Conservation (phyloP, 1,284 basidiomycete species). For the Rhodotorula sp. region DNA sequence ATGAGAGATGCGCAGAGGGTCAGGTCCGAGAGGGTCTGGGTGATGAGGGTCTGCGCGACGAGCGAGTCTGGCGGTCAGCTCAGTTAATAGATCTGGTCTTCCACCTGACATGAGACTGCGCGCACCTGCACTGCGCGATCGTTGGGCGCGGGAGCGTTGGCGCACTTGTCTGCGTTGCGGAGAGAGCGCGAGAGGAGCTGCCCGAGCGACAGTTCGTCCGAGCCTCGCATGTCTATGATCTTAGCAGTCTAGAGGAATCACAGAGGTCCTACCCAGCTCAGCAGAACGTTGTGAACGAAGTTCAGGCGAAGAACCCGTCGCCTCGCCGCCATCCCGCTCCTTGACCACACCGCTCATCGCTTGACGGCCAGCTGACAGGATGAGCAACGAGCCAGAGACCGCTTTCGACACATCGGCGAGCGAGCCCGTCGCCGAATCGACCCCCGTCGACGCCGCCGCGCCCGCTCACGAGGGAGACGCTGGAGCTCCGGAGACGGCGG, state of each 20-base stretch:
- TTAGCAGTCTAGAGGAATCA: background rate
- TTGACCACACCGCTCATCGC: background rate
- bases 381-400: conserved; percentile 23
- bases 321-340: background rate
- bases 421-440: conserved; percentile 10
- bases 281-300: background rate
- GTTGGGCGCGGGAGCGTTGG: conserved; percentile 23
- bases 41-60: conserved; percentile 13
- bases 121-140: conserved; percentile 21
- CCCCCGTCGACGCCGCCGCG: conserved; percentile 2
- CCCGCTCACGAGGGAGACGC: conserved; percentile 7
- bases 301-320: background rate
- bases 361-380: background rate
- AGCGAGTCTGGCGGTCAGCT: background rate
- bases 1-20: conserved; percentile 45
- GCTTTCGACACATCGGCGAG: conserved; percentile 19
- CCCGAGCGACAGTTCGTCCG: conserved; percentile 29
- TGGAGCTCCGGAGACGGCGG: background rate
- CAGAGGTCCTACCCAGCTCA: no score
- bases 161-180: conserved; percentile 8
- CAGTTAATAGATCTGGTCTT: no score
- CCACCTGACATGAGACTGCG: background rate
- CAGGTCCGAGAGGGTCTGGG: conserved; percentile 37
- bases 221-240: background rate
- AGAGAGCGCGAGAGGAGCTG: conserved; percentile 36